phyloP scores from a whole-genome alignment of 2,329 filamentous ascomycete species.

The Knufia fluminis region DNA sequence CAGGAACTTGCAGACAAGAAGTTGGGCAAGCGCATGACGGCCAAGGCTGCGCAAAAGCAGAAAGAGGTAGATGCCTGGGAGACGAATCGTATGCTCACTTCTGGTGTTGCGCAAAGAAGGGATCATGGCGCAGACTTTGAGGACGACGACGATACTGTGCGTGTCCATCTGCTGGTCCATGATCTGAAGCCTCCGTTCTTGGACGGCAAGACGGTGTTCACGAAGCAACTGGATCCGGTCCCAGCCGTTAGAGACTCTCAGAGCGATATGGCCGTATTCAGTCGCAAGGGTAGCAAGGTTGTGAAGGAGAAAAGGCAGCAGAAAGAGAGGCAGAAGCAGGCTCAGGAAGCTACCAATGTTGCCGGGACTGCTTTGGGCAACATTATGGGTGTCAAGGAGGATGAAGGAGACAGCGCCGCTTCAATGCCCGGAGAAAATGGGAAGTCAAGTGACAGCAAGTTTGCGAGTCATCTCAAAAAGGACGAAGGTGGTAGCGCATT shows the following conservation, averaged over 20 bases:
- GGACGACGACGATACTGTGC: constrained; percentile 79
- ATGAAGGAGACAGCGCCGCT: constrained; percentile 75
- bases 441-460: constrained; percentile 60
- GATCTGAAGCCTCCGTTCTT: constrained; percentile 90
- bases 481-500: constrained; percentile 72
- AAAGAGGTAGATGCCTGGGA: constrained; percentile 98
- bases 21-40: constrained; percentile 59
- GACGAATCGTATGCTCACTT: constrained; percentile 95
- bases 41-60: constrained; percentile 72
- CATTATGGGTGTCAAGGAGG: constrained; percentile 89
- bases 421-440: constrained; percentile 66
- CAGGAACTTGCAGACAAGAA: constrained; percentile 71
- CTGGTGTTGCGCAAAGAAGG: constrained; percentile 82
- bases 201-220: constrained; percentile 91
- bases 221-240: constrained; percentile 90
- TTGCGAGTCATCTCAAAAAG: constrained; percentile 83
- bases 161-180: constrained; percentile 85
- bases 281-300: constrained; percentile 85
- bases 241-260: constrained; percentile 87
- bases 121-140: constrained; percentile 75
- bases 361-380: constrained; percentile 89
- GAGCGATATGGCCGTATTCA: constrained; percentile 98
- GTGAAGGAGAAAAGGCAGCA: constrained; percentile 87
- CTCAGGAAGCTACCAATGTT: constrained; percentile 87
- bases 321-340: constrained; percentile 85